Evolutionary conservation across 2,329 filamentous ascomycete species (phyloP).

Genomic region (Phaeomoniella chlamydospora): DNA sequence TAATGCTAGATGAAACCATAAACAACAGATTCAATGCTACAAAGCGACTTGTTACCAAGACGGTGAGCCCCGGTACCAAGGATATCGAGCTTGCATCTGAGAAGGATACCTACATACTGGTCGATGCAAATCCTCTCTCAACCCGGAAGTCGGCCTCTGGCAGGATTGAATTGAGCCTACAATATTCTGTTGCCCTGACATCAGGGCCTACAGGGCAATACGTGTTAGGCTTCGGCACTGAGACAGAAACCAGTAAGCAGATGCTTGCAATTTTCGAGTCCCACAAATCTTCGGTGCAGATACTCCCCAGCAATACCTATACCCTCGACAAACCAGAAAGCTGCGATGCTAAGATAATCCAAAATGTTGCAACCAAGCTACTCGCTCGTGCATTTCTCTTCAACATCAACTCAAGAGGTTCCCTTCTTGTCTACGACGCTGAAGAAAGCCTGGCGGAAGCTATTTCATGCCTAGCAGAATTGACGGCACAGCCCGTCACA

Average conservation of each 20-base stretch:
- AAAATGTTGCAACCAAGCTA: neutral
- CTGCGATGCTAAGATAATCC: neutral
- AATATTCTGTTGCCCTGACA: too few species aligned
- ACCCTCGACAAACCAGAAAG: neutral
- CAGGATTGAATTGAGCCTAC: too few species aligned
- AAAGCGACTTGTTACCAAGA: conserved; percentile 7
- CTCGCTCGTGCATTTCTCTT: neutral
- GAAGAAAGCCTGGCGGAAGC: neutral
- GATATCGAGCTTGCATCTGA: neutral
- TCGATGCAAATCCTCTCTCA: too few species aligned
- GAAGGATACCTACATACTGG: too few species aligned
- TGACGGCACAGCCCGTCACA: neutral
- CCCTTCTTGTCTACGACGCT: conserved; percentile 6
- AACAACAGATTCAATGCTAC: conserved; percentile 14
- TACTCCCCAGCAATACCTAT: neutral
- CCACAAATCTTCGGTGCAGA: neutral
- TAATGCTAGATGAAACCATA: conserved; percentile 6
- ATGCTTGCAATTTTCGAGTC: neutral
- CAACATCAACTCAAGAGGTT: conserved; percentile 7
- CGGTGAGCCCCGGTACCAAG: neutral
- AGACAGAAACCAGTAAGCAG: neutral
- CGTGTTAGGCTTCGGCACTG: neutral
- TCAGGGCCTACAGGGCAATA: too few species aligned
- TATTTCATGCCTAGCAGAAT: neutral
- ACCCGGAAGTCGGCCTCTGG: too few species aligned